Base-by-base conservation (phyloP, 352 stramenopile species). In the Phytophthora ramorum region DNA sequence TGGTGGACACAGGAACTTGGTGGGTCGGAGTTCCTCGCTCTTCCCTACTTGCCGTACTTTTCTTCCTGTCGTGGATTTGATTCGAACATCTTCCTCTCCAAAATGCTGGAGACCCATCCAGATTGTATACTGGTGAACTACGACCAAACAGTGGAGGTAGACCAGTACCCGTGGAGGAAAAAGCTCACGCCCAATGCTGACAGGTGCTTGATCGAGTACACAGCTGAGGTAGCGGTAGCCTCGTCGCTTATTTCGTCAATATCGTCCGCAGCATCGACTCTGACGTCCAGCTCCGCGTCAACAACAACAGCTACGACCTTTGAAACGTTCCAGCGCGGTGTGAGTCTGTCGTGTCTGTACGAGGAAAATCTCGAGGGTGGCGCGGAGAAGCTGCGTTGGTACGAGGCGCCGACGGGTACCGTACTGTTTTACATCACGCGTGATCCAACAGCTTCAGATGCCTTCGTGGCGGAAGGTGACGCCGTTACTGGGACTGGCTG, bases 41-140 rank as follows among this genome's bases (percentile, higher is more conserved):
- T 99, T 19, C 91, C 96, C 2, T 99, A 99, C 63, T 73, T 99
- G 41, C 97, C 97, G 0, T 99, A 97, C 70, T 98, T 99, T 43
- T 98, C 91, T n/a, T 97, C 95, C 34, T 99, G 96, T 58, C 79
- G 94, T 14, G 96, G 93, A 7, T 99, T 97, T 71, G 97, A 98
- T 57, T 98, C 86, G 34, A 89, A 98, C 61, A 92, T 99, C 53
- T 92, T 79, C 53, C 82, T 98, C 45, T 83, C 87, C 34, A 98
- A 98, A 72, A 80, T 99, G 57, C 57, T 99, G 0, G 96, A 99
- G 66, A 89, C 91, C 17, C 93, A 99, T 69, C 96, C 96, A 26
- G 92, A 97, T 63, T 99, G 97, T 75, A 80, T 79, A 9, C 76
- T 81, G 38, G 84, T 98, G 14, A 71, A 49, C 40, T 95, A 96